Conservation (phyloP, 306 rosid genomes). For the Vachellia pachyceras region DNA sequence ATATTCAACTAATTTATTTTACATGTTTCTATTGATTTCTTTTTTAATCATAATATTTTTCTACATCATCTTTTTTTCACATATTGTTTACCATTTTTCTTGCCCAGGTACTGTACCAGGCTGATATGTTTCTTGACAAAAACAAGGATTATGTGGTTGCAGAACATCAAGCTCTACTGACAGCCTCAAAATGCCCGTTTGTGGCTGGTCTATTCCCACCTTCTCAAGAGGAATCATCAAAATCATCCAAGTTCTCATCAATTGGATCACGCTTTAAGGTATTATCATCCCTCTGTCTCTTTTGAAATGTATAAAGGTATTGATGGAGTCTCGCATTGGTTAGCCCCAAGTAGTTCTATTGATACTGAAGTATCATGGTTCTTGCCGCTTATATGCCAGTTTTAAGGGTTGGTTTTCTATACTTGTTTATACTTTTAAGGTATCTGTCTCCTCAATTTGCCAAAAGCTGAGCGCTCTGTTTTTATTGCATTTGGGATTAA, state of each 20-base stretch:
- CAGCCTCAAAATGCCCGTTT: slow-evolving; percentile 86
- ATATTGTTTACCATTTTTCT: slow-evolving; percentile 25
- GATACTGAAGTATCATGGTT: no score
- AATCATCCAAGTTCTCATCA: slow-evolving; percentile 95
- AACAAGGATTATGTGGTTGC: slow-evolving; percentile 99
- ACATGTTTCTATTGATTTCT: slow-evolving; percentile 29
- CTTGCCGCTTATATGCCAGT: no score
- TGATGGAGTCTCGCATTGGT: neutral
- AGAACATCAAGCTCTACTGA: slow-evolving; percentile 91
- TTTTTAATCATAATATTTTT: slow-evolving; percentile 6
- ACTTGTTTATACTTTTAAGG: no score
- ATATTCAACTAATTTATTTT: slow-evolving; percentile 35
- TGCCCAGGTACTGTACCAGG: slow-evolving; percentile 85
- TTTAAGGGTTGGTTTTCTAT: no score
- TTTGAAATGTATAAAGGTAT: slow-evolving; percentile 12
- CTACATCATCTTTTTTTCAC: slow-evolving; percentile 29
- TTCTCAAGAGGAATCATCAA: slow-evolving; percentile 86
- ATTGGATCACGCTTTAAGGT: slow-evolving; percentile 99
- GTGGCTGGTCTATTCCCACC: slow-evolving; percentile 90
- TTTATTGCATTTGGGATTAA: no score
- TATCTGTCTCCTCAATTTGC: no score
- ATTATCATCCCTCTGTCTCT: neutral
- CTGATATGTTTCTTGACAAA: slow-evolving; percentile 95
- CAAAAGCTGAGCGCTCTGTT: no score
- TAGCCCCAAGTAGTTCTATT: neutral